phyloP scores from a whole-genome alignment of 352 stramenopile genomes.

The Phytopythium kandeliae region DNA sequence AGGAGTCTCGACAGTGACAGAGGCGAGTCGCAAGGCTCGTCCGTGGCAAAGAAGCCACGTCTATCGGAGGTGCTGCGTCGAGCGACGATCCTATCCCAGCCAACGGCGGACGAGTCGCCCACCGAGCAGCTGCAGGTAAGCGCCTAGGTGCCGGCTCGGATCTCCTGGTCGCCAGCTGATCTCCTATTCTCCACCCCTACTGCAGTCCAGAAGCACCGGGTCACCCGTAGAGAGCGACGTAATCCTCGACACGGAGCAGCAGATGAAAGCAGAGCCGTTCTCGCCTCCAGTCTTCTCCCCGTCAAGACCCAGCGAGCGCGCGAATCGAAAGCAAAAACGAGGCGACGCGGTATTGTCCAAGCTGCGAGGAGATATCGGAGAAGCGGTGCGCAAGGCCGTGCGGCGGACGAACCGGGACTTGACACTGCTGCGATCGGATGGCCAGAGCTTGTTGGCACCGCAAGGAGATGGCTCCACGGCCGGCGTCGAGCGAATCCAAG shows the following conservation, averaged over 20 bases:
- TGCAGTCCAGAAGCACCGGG: neutral
- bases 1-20: neutral
- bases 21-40: too few relatives aligned
- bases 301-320: slow-evolving; percentile 17
- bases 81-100: slow-evolving; percentile 57
- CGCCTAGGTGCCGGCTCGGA: neutral
- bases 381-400: slow-evolving; percentile 44
- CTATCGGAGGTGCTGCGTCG: slow-evolving; percentile 54
- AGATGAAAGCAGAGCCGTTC: slow-evolving; percentile 55
- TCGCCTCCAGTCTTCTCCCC: slow-evolving; percentile 52
- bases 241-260: slow-evolving; percentile 52
- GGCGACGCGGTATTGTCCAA: slow-evolving; percentile 23
- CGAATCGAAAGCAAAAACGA: slow-evolving; percentile 14
- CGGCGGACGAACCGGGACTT: slow-evolving; percentile 51
- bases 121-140: slow-evolving; percentile 12
- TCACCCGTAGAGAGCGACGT: slow-evolving; percentile 24
- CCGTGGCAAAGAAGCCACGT: slow-evolving; percentile 16
- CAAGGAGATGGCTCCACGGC: slow-evolving; percentile 12
- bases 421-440: slow-evolving; percentile 47
- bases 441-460: slow-evolving; percentile 41
- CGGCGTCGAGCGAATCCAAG: slow-evolving; percentile 36
- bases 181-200: slow-evolving; percentile 4
- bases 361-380: slow-evolving; percentile 53
- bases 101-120: slow-evolving; percentile 9
- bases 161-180: slow-evolving; percentile 3